A percentile compares a stretch with the other conserved stretches of the same genome.
Conservation (phyloP, 805 yeast species). For the Lachancea meyersii region DNA sequence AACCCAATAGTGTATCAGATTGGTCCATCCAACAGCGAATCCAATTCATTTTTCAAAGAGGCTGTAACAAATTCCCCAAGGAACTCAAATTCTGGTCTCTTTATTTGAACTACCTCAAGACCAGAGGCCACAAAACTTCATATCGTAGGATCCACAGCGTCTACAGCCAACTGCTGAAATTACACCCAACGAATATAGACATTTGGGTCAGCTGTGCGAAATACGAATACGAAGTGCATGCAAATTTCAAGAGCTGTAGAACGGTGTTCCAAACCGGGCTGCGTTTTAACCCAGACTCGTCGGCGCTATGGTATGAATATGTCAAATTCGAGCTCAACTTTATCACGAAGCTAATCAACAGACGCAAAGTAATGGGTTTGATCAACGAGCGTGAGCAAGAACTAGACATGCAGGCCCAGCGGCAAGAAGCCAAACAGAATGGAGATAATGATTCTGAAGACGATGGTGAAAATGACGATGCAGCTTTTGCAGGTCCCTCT, state of each 20-base stretch:
- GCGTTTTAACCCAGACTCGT: slow-evolving; percentile 71
- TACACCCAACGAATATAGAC: slow-evolving; percentile 86
- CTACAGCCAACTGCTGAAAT: slow-evolving; percentile 68
- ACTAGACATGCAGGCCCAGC: slow-evolving; percentile 37
- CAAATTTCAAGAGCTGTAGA: slow-evolving; percentile 85
- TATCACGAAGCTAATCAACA: slow-evolving; percentile 71
- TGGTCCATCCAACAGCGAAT: slow-evolving; percentile 83
- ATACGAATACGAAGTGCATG: slow-evolving; percentile 84
- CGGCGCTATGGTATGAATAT: slow-evolving; percentile 75
- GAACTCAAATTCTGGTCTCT: slow-evolving; percentile 73
- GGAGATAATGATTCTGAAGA: slow-evolving; percentile 31
- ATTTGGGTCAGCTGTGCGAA: slow-evolving; percentile 95
- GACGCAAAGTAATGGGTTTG: slow-evolving; percentile 77
- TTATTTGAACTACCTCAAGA: slow-evolving; percentile 63
- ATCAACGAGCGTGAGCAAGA: slow-evolving; percentile 68
- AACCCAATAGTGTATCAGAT: slow-evolving; percentile 68
- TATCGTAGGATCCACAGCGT: slow-evolving; percentile 68
- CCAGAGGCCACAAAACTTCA: slow-evolving; percentile 46
- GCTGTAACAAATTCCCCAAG: slow-evolving; percentile 70
- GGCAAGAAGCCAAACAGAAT: slow-evolving; percentile 27
- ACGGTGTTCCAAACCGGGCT: slow-evolving; percentile 77
- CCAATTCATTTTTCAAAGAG: slow-evolving; percentile 76
- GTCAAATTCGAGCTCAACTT: slow-evolving; percentile 83
- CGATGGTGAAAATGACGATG: slow-evolving; percentile 28
- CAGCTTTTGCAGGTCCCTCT: slow-evolving; percentile 40